A percentile compares a stretch with the other conserved stretches of the same genome.
Conservation (phyloP, 2,329 filamentous ascomycete species). For the Fusarium continuum region DNA sequence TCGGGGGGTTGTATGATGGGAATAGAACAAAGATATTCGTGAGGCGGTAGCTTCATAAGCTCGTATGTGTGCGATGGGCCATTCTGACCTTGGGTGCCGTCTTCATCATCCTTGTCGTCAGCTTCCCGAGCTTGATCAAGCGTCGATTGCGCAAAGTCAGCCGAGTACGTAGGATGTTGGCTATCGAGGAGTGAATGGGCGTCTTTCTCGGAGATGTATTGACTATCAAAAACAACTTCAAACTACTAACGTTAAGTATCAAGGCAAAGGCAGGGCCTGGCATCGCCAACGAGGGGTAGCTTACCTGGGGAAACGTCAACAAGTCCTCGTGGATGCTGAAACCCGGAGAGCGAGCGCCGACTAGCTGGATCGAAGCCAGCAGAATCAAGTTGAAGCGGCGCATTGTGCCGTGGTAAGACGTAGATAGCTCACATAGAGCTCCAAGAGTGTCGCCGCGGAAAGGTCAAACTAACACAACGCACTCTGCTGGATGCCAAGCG, state of each 20-base stretch:
- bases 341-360: constrained; percentile 59
- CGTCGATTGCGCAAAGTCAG: constrained; percentile 53
- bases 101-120: constrained; percentile 45
- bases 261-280: neutral
- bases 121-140: constrained; percentile 46
- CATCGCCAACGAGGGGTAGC: constrained; percentile 34
- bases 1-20: constrained; percentile 70
- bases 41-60: constrained; percentile 74
- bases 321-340: constrained; percentile 93
- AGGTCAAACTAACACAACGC: constrained; percentile 10
- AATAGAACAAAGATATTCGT: constrained; percentile 85
- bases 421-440: constrained; percentile 45
- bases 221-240: constrained; percentile 78
- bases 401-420: constrained; percentile 54
- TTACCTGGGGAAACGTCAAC: constrained; percentile 85
- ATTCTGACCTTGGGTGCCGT: constrained; percentile 19
- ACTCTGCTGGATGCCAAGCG: constrained; percentile 21
- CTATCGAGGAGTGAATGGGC: constrained; percentile 68
- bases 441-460: constrained; percentile 10
- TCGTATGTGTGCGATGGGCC: constrained; percentile 67
- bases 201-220: constrained; percentile 75
- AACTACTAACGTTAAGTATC: constrained; percentile 64
- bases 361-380: constrained; percentile 56
- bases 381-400: constrained; percentile 58
- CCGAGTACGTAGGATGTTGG: constrained; percentile 51